Percentiles rank a stretch among this genome's conserved stretches.
Conservation (phyloP, 2,329 filamentous ascomycete genomes). For the Nemania abortiva region DNA sequence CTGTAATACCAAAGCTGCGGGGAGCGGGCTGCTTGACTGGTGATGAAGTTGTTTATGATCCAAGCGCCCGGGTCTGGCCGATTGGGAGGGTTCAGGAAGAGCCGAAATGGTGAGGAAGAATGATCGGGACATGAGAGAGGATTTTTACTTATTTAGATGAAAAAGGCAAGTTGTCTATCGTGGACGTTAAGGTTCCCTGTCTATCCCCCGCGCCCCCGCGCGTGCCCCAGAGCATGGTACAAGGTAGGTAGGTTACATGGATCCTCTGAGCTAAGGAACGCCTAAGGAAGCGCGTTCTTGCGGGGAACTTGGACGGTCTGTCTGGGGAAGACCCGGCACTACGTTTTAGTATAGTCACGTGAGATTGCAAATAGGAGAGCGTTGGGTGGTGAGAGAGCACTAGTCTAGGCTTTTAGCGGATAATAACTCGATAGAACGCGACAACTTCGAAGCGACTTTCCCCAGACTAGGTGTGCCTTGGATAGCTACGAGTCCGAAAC, state of each 20-base stretch:
- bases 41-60: neutral
- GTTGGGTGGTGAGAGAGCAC: neutral
- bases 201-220: neutral
- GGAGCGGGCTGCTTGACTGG: neutral
- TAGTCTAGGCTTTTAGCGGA: no score
- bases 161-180: conserved; percentile 11
- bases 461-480: neutral
- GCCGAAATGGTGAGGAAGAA: neutral
- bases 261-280: neutral
- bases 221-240: conserved; percentile 4
- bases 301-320: neutral
- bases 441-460: conserved; percentile 4
- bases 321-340: neutral
- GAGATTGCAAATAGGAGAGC: neutral
- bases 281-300: conserved; percentile 9
- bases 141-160: conserved; percentile 25
- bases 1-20: neutral
- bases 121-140: conserved; percentile 2
- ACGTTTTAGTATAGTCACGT: neutral
- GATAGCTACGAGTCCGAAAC: conserved; percentile 7
- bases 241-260: neutral
- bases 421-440: no score
- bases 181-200: neutral
- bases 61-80: neutral
- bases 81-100: neutral